phyloP scores from a whole-genome alignment of 1,284 basidiomycete genomes.

The Mycosarcoma maydis region DNA sequence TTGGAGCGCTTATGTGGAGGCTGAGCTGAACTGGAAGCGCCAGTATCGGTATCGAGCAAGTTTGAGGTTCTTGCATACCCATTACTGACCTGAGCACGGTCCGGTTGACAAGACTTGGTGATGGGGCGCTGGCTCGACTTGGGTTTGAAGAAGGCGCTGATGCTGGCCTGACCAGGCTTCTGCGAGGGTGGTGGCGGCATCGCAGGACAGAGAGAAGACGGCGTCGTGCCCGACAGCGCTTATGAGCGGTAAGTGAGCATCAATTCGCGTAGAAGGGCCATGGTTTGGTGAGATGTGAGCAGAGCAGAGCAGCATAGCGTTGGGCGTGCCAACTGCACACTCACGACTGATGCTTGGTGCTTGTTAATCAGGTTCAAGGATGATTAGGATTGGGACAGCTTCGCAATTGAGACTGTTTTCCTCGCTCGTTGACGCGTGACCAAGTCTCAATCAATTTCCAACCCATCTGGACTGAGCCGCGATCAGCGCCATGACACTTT shows the following conservation, averaged over 20 bases:
- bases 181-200: conserved; percentile 30
- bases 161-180: conserved; percentile 33
- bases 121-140: conserved; percentile 11
- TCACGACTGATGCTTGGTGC: too few relatives aligned
- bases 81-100: conserved; percentile 8
- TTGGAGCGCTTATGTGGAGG: conserved; percentile 26
- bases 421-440: too few relatives aligned
- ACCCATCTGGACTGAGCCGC: too few relatives aligned
- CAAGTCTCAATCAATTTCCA: conserved; percentile 24
- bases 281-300: too few relatives aligned
- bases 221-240: neutral
- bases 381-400: too few relatives aligned
- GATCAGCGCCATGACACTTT: too few relatives aligned
- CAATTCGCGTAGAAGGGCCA: too few relatives aligned
- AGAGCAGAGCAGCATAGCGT: too few relatives aligned
- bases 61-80: conserved; percentile 4
- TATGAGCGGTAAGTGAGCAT: too few relatives aligned
- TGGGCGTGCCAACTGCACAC: too few relatives aligned
- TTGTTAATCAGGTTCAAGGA: too few relatives aligned
- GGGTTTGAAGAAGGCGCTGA: conserved; percentile 53
- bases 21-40: conserved; percentile 8
- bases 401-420: too few relatives aligned
- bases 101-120: conserved; percentile 36
- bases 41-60: conserved; percentile 10
- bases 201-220: neutral